These are phyloP conservation scores for Aspergillus nomiae DNA, from an alignment of 2,329 filamentous ascomycete species.

Conservation along the genomic window DNA sequence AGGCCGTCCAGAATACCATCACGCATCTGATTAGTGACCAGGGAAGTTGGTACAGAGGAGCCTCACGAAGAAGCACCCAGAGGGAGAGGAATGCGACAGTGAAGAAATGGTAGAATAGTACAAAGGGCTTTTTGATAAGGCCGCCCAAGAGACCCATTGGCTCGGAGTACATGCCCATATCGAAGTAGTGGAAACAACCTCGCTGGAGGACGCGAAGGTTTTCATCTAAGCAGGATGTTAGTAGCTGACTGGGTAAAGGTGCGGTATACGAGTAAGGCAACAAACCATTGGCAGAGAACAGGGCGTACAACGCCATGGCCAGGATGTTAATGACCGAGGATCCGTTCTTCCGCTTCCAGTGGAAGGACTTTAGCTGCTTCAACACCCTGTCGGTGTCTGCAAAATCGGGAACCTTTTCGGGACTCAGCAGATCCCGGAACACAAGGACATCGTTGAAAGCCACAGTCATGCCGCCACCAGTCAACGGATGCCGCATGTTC, in stretches of 20 bases:
- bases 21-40: constrained; percentile 66
- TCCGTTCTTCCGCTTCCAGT: constrained; percentile 82
- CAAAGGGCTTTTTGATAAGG: constrained; percentile 72
- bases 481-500: constrained; percentile 99
- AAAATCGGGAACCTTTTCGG: constrained; percentile 67
- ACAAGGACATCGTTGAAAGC: constrained; percentile 89
- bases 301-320: constrained; percentile 86
- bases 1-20: constrained; percentile 77
- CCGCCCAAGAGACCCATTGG: constrained; percentile 82
- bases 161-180: constrained; percentile 70
- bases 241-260: not conserved
- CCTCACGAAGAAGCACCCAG: constrained; percentile 63
- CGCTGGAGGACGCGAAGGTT: constrained; percentile 78
- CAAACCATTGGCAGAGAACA: constrained; percentile 79
- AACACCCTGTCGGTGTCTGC: constrained; percentile 67
- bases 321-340: constrained; percentile 94
- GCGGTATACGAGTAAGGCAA: not conserved
- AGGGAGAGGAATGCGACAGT: constrained; percentile 86
- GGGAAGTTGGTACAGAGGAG: constrained; percentile 60
- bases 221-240: constrained; percentile 48
- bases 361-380: constrained; percentile 71
- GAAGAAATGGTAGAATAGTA: constrained; percentile 93
- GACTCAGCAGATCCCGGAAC: constrained; percentile 72
- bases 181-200: constrained; percentile 93
- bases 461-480: constrained; percentile 97